Percentiles rank a stretch among this genome's conserved stretches.
Conservation (phyloP, 192 early-diverging fungal genomes). For the Geosiphon pyriformis region DNA sequence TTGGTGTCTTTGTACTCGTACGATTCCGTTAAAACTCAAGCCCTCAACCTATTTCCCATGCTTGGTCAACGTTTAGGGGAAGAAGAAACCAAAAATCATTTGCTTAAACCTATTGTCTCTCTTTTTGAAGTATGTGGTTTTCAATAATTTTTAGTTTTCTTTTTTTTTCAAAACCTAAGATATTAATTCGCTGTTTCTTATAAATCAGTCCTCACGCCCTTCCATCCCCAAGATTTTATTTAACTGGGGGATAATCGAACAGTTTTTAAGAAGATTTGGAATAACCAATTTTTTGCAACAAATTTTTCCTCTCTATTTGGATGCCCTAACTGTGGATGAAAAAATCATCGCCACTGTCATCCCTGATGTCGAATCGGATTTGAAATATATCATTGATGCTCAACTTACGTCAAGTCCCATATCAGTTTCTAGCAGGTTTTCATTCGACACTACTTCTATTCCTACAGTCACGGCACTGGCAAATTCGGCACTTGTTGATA, state of each 20-base stretch:
- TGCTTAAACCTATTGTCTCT: slow-evolving; percentile 53
- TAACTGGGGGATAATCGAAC: slow-evolving; percentile 29
- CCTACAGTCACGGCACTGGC: slow-evolving; percentile 35
- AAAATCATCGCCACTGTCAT: slow-evolving; percentile 9
- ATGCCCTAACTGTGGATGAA: slow-evolving; percentile 44
- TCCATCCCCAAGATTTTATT: slow-evolving; percentile 43
- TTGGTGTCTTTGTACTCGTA: slow-evolving; percentile 46
- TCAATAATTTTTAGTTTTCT: too few species aligned
- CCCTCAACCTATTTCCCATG: slow-evolving; percentile 48
- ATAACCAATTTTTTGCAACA: slow-evolving; percentile 50
- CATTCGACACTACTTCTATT: not conserved
- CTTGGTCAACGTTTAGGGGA: slow-evolving; percentile 46
- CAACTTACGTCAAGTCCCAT: not conserved
- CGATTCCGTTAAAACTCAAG: slow-evolving; percentile 38
- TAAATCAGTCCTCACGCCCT: slow-evolving; percentile 42
- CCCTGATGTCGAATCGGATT: slow-evolving; percentile 24
- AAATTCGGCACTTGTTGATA: slow-evolving; percentile 42
- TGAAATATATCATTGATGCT: slow-evolving; percentile 2
- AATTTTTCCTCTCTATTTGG: slow-evolving; percentile 51
- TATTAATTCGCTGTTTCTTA: not conserved
- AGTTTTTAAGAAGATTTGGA: slow-evolving; percentile 47
- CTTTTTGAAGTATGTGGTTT: slow-evolving; percentile 64
- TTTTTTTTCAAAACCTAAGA: not conserved
- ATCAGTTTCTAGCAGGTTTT: not conserved
- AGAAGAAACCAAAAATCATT: slow-evolving; percentile 38